Percentiles rank a stretch among this genome's conserved stretches.
These are phyloP conservation scores for Fagus crenata DNA, from an alignment of 306 rosid species.

Conservation along the genomic window DNA sequence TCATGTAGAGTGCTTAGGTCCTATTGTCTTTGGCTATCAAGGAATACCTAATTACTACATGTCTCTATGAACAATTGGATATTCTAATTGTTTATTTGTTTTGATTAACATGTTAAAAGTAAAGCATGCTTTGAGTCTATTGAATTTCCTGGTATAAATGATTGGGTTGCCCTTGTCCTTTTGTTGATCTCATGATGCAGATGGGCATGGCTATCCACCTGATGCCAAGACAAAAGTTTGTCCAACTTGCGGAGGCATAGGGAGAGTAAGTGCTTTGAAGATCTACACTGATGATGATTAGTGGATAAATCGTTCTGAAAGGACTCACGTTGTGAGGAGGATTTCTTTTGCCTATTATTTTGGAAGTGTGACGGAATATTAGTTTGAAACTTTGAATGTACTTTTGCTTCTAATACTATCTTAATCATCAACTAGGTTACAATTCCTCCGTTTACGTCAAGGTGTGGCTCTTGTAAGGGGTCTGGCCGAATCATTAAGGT, in stretches of 20 bases:
- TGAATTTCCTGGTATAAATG: not conserved
- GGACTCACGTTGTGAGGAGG: conserved; percentile 24
- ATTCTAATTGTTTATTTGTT: conserved; percentile 2
- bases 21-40: not conserved
- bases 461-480: conserved; percentile 86
- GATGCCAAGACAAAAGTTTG: conserved; percentile 70
- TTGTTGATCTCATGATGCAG: conserved; percentile 44
- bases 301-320: conserved; percentile 23
- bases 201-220: conserved; percentile 74
- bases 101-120: conserved; percentile 16
- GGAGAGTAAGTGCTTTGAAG: conserved; percentile 79
- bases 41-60: not conserved
- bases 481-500: conserved; percentile 78
- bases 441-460: conserved; percentile 89
- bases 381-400: conserved; percentile 16
- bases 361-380: conserved; percentile 2
- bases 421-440: conserved; percentile 63
- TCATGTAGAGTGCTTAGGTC: no score
- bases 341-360: conserved; percentile 14
- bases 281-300: conserved; percentile 27
- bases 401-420: conserved; percentile 27
- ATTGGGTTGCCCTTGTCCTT: conserved; percentile 4
- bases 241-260: conserved; percentile 87
- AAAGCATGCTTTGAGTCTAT: conserved; percentile 16
- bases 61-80: not conserved